Conservation (phyloP, 140 eudicot genomes). For the Flaveria floridana region DNA sequence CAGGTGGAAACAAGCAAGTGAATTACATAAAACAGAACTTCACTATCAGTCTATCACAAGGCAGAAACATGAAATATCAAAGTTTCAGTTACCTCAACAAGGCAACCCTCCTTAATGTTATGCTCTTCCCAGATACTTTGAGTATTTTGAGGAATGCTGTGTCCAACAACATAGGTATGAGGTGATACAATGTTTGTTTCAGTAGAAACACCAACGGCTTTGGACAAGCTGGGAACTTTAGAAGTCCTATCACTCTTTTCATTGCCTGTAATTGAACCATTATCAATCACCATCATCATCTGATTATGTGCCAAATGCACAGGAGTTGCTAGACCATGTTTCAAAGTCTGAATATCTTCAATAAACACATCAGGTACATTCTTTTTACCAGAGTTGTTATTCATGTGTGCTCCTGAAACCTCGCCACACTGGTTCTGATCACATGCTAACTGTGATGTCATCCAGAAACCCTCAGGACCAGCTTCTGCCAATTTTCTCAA, state of each 20-base stretch:
- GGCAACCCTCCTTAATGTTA: conserved; percentile 53
- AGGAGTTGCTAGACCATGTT: conserved; percentile 27
- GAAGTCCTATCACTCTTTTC: conserved; percentile 34
- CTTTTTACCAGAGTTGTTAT: conserved; percentile 1
- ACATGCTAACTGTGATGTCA: conserved; percentile 13
- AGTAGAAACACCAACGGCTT: conserved; percentile 32
- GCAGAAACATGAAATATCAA: conserved; percentile 1
- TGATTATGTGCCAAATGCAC: conserved; percentile 16
- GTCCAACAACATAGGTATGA: conserved; percentile 21
- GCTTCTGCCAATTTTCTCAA: conserved; percentile 43
- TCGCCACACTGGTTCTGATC: conserved; percentile 6
- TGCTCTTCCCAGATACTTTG: conserved; percentile 23
- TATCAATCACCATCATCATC: conserved; percentile 5
- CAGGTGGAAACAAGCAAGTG: conserved; percentile 11
- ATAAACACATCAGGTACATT: conserved; percentile 1
- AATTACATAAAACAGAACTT: not conserved
- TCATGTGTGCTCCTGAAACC: not conserved
- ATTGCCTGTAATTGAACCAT: conserved; percentile 6
- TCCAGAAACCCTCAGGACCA: conserved; percentile 70
- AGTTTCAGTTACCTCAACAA: conserved; percentile 56
- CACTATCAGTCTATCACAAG: not conserved
- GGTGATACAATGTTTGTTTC: conserved; percentile 34
- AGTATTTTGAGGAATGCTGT: conserved; percentile 13
- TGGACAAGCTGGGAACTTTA: conserved; percentile 35
- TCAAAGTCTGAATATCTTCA: conserved; percentile 29